Conservation (phyloP, 2,329 filamentous ascomycete species). For the Aspergillus sp. region DNA sequence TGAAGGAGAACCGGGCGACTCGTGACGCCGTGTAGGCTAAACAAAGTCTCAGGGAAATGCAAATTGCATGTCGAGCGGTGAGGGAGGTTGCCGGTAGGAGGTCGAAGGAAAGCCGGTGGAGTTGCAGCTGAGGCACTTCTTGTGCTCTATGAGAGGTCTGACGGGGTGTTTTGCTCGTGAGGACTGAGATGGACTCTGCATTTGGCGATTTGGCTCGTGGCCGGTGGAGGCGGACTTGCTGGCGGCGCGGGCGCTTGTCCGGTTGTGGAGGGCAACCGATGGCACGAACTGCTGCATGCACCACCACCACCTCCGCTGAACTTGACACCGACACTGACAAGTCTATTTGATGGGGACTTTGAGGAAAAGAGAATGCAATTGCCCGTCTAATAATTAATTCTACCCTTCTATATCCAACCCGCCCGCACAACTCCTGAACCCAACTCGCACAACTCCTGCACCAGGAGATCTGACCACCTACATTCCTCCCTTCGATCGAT, state of each 20-base stretch:
- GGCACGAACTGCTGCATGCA: background rate
- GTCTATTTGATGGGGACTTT: background rate
- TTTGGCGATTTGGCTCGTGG: constrained; percentile 17
- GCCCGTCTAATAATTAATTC: background rate
- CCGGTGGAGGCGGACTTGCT: constrained; percentile 19
- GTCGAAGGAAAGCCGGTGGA: constrained; percentile 2
- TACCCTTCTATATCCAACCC: background rate
- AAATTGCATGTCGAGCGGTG: constrained; percentile 23
- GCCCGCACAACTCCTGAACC: too few species aligned
- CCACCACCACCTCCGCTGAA: background rate
- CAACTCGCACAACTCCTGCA: background rate
- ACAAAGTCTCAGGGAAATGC: constrained; percentile 18
- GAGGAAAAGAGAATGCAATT: background rate
- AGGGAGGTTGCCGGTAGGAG: constrained; percentile 7
- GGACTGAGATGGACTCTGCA: background rate
- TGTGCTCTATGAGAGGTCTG: background rate
- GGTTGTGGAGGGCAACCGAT: constrained; percentile 35
- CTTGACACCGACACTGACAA: background rate
- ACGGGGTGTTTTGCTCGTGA: constrained; percentile 25
- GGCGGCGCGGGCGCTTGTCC: constrained; percentile 20
- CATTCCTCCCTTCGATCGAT: background rate
- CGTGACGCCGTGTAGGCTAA: constrained; percentile 25
- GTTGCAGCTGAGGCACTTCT: background rate
- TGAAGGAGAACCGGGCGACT: constrained; percentile 23
- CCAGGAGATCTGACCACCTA: background rate